A percentile compares a stretch with the other conserved stretches of the same genome.
Evolutionary conservation across 805 yeast genomes (phyloP).

Genomic region (Candida ficus): DNA sequence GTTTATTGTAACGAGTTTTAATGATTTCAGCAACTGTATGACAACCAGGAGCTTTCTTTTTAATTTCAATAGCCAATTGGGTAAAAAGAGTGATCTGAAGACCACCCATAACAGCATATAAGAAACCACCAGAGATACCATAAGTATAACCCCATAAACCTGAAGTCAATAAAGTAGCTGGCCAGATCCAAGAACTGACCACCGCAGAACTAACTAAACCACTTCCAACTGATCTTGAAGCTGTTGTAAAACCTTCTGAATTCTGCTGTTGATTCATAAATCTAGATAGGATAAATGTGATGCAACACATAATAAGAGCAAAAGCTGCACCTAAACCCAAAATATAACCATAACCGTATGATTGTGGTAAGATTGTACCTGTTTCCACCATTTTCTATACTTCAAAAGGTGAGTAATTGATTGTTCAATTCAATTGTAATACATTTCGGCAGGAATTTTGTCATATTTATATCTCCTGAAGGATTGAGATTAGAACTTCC

Average conservation of each 20-base stretch:
- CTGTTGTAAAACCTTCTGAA: conserved; percentile 36
- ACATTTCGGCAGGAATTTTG: too few relatives aligned
- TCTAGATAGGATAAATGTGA: conserved; percentile 30
- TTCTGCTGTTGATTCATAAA: conserved; percentile 37
- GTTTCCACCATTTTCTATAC: conserved; percentile 6
- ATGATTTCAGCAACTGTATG: conserved; percentile 38
- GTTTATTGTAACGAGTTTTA: conserved; percentile 31
- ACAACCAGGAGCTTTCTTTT: conserved; percentile 36
- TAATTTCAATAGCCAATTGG: conserved; percentile 34
- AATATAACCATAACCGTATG: conserved; percentile 32
- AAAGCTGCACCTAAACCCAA: conserved; percentile 42
- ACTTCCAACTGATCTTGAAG: conserved; percentile 34
- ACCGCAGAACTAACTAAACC: conserved; percentile 41
- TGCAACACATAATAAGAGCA: conserved; percentile 33
- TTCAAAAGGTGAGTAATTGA: too few relatives aligned
- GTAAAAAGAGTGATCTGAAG: conserved; percentile 34
- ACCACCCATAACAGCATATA: conserved; percentile 29
- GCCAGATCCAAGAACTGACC: conserved; percentile 45
- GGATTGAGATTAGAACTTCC: too few relatives aligned
- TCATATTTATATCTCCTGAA: too few relatives aligned
- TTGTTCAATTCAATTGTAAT: neutral
- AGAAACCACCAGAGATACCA: conserved; percentile 38
- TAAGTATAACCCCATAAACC: conserved; percentile 36
- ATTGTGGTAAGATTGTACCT: conserved; percentile 13
- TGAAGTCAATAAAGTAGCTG: conserved; percentile 34